Evolutionary conservation across 306 rosid genomes (phyloP), one percentile per base, ranked within the genome.

Genomic region (Begonia loranthoides): DNA sequence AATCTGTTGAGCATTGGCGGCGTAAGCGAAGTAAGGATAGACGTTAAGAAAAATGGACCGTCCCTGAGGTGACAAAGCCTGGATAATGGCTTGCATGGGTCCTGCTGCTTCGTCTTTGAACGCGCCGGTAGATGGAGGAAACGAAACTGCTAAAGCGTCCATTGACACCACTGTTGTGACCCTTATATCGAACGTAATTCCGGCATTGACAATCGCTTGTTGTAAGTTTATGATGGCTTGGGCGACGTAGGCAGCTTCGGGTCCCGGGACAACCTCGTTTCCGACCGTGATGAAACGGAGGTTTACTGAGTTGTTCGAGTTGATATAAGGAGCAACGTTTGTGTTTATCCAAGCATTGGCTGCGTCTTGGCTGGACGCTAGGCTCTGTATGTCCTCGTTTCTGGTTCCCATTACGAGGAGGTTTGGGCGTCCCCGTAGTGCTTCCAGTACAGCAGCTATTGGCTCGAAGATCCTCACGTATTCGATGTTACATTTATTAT

Each of bases 11-110:
- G 46, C 57, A 33, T 67, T 1, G 0, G 0, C 1, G 0, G 4
- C 8, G 45, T 74, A 70, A 56, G 67, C 58, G 7, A 79, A 60
- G 43, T 77, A 83, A 0, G 94, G 78, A 24, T 83, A 83, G 9
- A 77, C 58, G 46, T 83, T 83, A 0, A 61, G 75, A 13, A 83
- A 82, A 54, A 83, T 84, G 15, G 82, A 82, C n/a, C 84, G 14
- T 0, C 64, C 77, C 13, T 70, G 67, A 7, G 1, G 47, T 2
- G 1, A 48, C 0, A 84, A 39, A 53, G 73, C 77, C 1, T 16
- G 6, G 4, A 72, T 49, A 9, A 84, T 66, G 14, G 82, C 83
- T 0, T 10, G 19, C 48, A 74, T 61, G 21, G 58, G 70, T 44
- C 45, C 7, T 0, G 50, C 13, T 3, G 52, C 51, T 0, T 50